Conservation (phyloP, 306 rosid genomes). For the Quercus agrifolia region DNA sequence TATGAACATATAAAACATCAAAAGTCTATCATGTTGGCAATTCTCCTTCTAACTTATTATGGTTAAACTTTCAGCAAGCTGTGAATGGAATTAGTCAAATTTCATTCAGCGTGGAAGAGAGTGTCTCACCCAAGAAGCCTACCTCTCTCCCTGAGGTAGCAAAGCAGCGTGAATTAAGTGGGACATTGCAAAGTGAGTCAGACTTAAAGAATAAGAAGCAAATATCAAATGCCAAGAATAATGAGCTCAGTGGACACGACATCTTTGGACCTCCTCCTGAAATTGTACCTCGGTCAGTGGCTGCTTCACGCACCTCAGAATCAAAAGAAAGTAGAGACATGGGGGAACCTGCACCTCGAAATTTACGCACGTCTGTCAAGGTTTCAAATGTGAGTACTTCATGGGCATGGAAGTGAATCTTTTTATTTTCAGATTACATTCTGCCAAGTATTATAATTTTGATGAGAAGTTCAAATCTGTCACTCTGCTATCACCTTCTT, state of each 20-base stretch:
- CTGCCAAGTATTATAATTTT: background rate
- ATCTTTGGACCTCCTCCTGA: slow-evolving; percentile 84
- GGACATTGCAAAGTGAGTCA: slow-evolving; percentile 54
- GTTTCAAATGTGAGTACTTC: slow-evolving; percentile 84
- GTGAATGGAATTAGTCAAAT: slow-evolving; percentile 71
- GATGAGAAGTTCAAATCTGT: slow-evolving; percentile 1
- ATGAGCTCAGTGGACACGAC: slow-evolving; percentile 80
- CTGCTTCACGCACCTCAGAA: slow-evolving; percentile 42
- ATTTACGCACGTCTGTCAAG: slow-evolving; percentile 71
- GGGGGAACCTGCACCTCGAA: slow-evolving; percentile 47
- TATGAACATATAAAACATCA: background rate
- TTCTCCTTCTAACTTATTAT: background rate
- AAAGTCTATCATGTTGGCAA: background rate
- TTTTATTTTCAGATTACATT: background rate
- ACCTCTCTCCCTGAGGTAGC: slow-evolving; percentile 72
- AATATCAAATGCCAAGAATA: slow-evolving; percentile 65
- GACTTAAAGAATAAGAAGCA: slow-evolving; percentile 51
- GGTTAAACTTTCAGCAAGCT: slow-evolving; percentile 48
- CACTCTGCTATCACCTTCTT: background rate
- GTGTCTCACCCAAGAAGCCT: slow-evolving; percentile 61
- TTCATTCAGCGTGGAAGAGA: slow-evolving; percentile 67
- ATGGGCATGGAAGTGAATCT: background rate
- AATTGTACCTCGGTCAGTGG: slow-evolving; percentile 47
- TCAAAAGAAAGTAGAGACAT: slow-evolving; percentile 42
- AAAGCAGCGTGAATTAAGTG: slow-evolving; percentile 91